phyloP scores from a whole-genome alignment of 2,329 filamentous ascomycete genomes.

The Phaeosphaeriaceae sp. region DNA sequence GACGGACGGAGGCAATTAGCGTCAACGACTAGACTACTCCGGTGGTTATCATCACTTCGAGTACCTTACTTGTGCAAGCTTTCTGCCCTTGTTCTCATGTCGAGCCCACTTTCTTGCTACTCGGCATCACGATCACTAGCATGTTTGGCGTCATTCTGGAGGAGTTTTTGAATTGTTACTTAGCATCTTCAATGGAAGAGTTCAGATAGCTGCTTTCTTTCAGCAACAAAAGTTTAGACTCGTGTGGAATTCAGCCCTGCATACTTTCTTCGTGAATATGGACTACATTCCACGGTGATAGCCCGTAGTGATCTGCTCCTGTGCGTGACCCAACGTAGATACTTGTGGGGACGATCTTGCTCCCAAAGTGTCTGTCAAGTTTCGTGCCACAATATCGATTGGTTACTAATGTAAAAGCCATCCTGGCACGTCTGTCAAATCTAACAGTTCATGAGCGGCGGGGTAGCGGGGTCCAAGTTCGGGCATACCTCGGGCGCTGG shows the following conservation, averaged over 20 bases:
- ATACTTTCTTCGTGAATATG: neutral
- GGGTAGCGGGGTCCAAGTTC: conserved; percentile 20
- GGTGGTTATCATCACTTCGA: conserved; percentile 32
- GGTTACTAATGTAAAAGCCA: neutral
- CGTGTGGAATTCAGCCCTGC: neutral
- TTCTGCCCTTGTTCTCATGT: conserved; percentile 10
- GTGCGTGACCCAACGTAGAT: too few species aligned
- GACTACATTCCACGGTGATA: neutral
- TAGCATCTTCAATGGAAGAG: neutral
- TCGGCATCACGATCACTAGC: conserved; percentile 14
- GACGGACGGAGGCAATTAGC: conserved; percentile 18
- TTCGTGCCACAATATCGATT: neutral
- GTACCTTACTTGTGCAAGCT: conserved; percentile 25
- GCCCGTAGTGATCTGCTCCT: too few species aligned
- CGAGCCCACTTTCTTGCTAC: conserved; percentile 5
- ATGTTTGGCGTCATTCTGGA: conserved; percentile 25
- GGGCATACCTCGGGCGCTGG: conserved; percentile 22
- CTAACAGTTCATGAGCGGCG: conserved; percentile 1
- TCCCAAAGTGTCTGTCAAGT: too few species aligned
- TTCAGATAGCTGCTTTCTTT: neutral
- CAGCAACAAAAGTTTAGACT: conserved; percentile 6
- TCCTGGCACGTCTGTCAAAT: neutral
- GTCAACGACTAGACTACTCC: conserved; percentile 21
- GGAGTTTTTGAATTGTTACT: conserved; percentile 21
- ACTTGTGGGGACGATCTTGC: too few species aligned